These are phyloP conservation scores for Gynandropsis gynandra DNA, from an alignment of 345 rosid species.

Conservation along the genomic window DNA sequence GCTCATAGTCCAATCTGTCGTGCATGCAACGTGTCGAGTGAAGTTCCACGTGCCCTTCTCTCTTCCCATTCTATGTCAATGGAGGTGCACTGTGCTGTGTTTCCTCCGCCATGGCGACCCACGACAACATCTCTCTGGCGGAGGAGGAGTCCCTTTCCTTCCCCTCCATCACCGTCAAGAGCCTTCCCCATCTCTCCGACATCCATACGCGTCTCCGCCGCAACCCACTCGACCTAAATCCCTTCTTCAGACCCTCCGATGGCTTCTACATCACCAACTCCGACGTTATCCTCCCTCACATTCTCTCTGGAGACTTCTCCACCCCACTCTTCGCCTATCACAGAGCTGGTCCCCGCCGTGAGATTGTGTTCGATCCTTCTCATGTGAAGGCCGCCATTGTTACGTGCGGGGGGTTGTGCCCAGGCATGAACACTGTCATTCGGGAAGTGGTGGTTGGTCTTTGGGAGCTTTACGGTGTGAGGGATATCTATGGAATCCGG, in stretches of 20 bases:
- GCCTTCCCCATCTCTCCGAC: constrained; percentile 34
- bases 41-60: too few relatives aligned
- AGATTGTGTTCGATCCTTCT: constrained; percentile 41
- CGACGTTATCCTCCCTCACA: constrained; percentile 60
- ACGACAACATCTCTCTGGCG: too few relatives aligned
- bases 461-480: constrained; percentile 80
- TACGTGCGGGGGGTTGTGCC: constrained; percentile 88
- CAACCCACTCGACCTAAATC: constrained; percentile 56
- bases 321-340: constrained; percentile 38
- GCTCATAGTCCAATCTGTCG: too few relatives aligned
- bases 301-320: constrained; percentile 44
- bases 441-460: constrained; percentile 83
- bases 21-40: too few relatives aligned
- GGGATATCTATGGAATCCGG: constrained; percentile 56
- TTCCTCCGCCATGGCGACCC: too few relatives aligned
- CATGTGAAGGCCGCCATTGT: constrained; percentile 56
- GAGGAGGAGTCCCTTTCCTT: constrained; percentile 7
- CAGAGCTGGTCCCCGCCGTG: constrained; percentile 69
- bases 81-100: too few relatives aligned
- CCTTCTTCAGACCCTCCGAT: constrained; percentile 46
- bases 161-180: constrained; percentile 26
- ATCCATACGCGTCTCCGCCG: constrained; percentile 23
- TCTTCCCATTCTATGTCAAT: too few relatives aligned
- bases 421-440: constrained; percentile 81
- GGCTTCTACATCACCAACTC: constrained; percentile 59